Percentiles rank a stretch among this genome's conserved stretches.
phyloP scores from a whole-genome alignment of 2,329 filamentous ascomycete genomes.

The Pseudofabraea citricarpa region DNA sequence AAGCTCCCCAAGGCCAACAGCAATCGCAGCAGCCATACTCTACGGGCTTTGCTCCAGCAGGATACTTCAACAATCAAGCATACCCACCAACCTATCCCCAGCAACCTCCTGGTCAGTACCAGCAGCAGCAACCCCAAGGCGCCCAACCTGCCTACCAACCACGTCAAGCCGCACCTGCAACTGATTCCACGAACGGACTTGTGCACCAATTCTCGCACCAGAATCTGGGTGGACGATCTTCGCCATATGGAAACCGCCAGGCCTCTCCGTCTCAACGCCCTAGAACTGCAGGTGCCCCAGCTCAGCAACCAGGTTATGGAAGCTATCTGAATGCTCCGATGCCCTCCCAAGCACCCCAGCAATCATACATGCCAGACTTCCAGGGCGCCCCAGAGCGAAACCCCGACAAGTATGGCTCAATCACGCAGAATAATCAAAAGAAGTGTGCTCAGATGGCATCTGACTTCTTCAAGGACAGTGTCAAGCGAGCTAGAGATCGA shows the following conservation, averaged over 20 bases:
- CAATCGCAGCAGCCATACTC: conserved; percentile 38
- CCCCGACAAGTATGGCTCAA: conserved; percentile 68
- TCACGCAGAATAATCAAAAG: conserved; percentile 66
- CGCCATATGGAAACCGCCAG: conserved; percentile 63
- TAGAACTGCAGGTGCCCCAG: conserved; percentile 71
- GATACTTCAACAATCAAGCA: conserved; percentile 59
- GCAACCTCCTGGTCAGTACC: conserved; percentile 37
- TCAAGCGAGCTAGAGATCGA: conserved; percentile 89
- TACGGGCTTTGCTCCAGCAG: conserved; percentile 39
- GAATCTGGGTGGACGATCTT: conserved; percentile 73
- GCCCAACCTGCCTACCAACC: conserved; percentile 40
- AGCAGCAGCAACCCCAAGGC: conserved; percentile 47
- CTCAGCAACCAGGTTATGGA: conserved; percentile 58
- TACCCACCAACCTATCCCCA: conserved; percentile 39
- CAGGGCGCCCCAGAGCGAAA: conserved; percentile 78
- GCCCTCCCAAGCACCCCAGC: conserved; percentile 51
- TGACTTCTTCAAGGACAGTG: conserved; percentile 98
- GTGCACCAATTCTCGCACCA: conserved; percentile 97
- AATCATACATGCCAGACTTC: conserved; percentile 62
- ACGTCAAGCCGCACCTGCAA: conserved; percentile 52
- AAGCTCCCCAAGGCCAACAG: conserved; percentile 29
- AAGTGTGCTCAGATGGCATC: conserved; percentile 67
- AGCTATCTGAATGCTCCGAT: conserved; percentile 66
- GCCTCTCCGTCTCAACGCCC: conserved; percentile 71
- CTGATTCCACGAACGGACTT: conserved; percentile 84